These are phyloP conservation scores for Aspergillaceae sp. DNA, from an alignment of 2,329 filamentous ascomycete species.

Conservation along the genomic window DNA sequence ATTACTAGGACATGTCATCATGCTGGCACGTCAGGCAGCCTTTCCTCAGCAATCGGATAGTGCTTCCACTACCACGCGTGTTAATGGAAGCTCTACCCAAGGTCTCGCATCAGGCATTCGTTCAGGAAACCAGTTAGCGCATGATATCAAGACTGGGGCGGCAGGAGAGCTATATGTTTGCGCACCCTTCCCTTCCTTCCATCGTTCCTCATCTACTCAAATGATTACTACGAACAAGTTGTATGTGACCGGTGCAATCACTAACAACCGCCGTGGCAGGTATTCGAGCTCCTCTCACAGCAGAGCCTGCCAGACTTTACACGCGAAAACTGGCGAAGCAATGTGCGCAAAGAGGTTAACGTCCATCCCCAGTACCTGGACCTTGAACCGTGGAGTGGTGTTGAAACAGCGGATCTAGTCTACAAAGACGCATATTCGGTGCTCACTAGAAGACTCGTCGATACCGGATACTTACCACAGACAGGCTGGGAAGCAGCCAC, in stretches of 20 bases:
- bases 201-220: not conserved
- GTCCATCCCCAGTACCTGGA: conserved; percentile 34
- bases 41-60: not conserved
- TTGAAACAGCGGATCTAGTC: conserved; percentile 42
- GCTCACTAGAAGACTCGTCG: conserved; percentile 1
- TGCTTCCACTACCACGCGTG: not conserved
- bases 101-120: not conserved
- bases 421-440: conserved; percentile 3
- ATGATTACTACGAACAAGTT: not conserved
- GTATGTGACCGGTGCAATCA: not conserved
- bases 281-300: not conserved
- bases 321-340: conserved; percentile 12
- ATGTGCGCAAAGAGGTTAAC: conserved; percentile 34
- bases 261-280: not conserved
- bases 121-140: not conserved
- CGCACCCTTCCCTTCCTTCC: not conserved
- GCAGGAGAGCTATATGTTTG: not conserved
- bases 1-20: not conserved
- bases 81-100: not conserved
- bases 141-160: not conserved
- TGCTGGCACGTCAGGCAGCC: not conserved
- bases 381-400: conserved; percentile 32
- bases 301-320: not conserved
- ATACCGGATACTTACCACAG: not conserved
- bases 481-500: conserved; percentile 27